These are phyloP conservation scores for Stenocarpella maydis DNA, from an alignment of 2,329 filamentous ascomycete species.

Conservation along the genomic window DNA sequence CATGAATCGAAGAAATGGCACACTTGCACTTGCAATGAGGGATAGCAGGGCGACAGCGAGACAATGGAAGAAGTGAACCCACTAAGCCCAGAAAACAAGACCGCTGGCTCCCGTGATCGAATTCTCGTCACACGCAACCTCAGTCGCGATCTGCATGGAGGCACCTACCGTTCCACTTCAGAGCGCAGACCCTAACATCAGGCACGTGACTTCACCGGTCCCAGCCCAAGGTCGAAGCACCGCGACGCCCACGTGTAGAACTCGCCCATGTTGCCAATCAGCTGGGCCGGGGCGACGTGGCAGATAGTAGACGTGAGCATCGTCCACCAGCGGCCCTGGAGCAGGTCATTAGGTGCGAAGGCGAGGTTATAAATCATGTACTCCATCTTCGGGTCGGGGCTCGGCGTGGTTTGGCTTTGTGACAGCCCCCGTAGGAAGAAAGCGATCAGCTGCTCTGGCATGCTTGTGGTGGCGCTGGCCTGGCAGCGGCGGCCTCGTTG, in stretches of 20 bases:
- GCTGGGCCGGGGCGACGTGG: neutral
- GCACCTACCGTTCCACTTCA: neutral
- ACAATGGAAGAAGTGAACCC: neutral
- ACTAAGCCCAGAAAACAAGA: constrained; percentile 3
- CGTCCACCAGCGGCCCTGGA: too few relatives aligned
- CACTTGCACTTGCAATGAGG: neutral
- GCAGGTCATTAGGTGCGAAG: neutral
- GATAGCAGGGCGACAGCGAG: too few relatives aligned
- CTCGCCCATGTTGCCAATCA: neutral
- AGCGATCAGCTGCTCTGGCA: neutral
- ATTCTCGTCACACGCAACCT: too few relatives aligned
- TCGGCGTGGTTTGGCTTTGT: too few relatives aligned
- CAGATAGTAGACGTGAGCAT: neutral
- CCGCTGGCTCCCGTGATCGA: neutral
- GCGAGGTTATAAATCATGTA: neutral
- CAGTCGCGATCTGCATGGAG: neutral
- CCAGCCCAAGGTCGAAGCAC: constrained; percentile 1
- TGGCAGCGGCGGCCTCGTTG: neutral
- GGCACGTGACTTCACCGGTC: neutral
- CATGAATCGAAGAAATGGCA: neutral
- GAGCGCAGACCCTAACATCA: constrained; percentile 1
- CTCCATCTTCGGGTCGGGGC: neutral
- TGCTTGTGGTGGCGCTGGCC: neutral
- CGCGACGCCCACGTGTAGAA: constrained; percentile 4
- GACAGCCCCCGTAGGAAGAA: neutral